Evolutionary conservation across 129 eudicot genomes (phyloP), one percentile per base, ranked within the genome.

Genomic region (Saussurea involucrata): DNA sequence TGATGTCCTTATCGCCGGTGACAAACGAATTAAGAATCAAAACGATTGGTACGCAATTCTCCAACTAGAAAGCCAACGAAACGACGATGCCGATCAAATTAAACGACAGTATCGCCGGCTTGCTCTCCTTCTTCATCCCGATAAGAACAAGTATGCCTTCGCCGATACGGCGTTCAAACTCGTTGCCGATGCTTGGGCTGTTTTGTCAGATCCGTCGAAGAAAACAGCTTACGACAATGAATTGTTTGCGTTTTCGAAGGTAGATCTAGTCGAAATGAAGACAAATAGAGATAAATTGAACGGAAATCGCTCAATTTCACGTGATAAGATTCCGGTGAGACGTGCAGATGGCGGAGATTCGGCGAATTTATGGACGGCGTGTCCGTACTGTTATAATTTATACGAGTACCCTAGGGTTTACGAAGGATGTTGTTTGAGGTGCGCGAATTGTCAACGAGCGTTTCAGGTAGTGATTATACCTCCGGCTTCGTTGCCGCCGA

Each of bases 121-220:
- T 1, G 96, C 94, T 8, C 90, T 95, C n/a, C 93, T 91, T 27
- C 91, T 95, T 25, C 97, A 95, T 80, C 97, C 97, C 0, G 97
- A 95, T 61, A 95, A 89, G 82, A 95, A 95, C 76, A 84, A 80
- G 37, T 88, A 21, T 21, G 76, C 97, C 20, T 88, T 81, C 6
- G 70, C 98, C 1, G 92, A 89, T 49, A 78, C 91, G 5, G 98
- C 98, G 7, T 95, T 95, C 63, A 83, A 85, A 37, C 92, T 95
- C 21, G 94, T 95, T 0, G 87, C 90, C 11, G 98, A 95, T 46
- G 89, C 98, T 0, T 91, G 97, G 97, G 83, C 84, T 11, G 77
- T 89, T 1, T 77, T 95, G 4, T 89, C 96, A 4, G 94, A 91
- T 33, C 58, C 87, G 0, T 11, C 53, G 3, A 85, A 28, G 53